Percentiles rank a stretch among this genome's conserved stretches.
These are phyloP conservation scores for Aegilops umbellulata DNA, from an alignment of 176 grass and related monocot species.

Conservation along the genomic window DNA sequence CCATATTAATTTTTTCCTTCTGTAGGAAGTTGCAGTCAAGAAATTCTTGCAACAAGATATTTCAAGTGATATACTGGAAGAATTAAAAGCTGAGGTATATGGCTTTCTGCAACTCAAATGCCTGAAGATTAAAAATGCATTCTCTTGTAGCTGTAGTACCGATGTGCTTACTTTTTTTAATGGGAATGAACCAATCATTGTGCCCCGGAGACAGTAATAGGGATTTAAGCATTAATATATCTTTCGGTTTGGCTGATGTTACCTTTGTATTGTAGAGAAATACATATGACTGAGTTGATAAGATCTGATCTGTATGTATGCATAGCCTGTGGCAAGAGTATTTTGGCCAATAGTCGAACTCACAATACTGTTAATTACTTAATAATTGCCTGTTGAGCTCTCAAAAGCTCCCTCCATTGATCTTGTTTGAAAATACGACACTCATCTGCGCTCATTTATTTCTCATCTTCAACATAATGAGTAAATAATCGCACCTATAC, in stretches of 20 bases:
- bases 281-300: conserved; percentile 15
- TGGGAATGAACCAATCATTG: conserved; percentile 16
- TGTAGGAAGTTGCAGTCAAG: conserved; percentile 95
- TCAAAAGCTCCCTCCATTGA: background rate
- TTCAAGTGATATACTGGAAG: conserved; percentile 93
- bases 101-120: conserved; percentile 22
- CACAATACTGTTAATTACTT: conserved; percentile 7
- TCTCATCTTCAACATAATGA: background rate
- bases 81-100: conserved; percentile 91
- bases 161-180: conserved; percentile 20
- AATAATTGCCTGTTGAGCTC: background rate
- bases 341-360: background rate
- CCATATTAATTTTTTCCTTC: conserved; percentile 31
- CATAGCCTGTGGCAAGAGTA: background rate
- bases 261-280: conserved; percentile 15
- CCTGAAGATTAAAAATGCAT: background rate
- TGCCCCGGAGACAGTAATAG: background rate
- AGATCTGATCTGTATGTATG: background rate
- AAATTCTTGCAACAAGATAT: conserved; percentile 99
- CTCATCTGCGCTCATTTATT: background rate
- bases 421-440: background rate
- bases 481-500: background rate
- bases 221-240: background rate
- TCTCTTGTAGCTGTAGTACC: conserved; percentile 5
- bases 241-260: conserved; percentile 25